Evolutionary conservation across 345 rosid genomes (phyloP), one percentile per base, ranked within the genome.

Genomic region (Bruguiera gymnorhiza): DNA sequence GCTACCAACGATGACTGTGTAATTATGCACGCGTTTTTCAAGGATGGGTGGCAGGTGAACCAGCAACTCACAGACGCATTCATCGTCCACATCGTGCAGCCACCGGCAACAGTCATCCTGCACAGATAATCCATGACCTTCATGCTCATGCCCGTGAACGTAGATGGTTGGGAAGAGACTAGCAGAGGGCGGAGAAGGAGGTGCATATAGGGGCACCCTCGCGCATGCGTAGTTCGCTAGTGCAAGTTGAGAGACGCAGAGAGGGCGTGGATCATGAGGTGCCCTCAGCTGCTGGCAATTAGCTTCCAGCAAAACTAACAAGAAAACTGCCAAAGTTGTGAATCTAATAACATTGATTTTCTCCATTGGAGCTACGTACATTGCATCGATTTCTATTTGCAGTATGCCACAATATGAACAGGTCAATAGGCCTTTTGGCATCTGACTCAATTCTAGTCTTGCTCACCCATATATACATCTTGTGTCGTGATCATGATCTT

Each of bases 41-140:
- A 95, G 87, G 74, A 92, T 86, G 31, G 83, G 21, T 0, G 97
- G 99, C 82, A 95, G 78, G 74, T 39, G 92, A 75, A 85, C 88
- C 70, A 92, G 77, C 76, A 90, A 48, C 54, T 87, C 90, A 31
- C 99, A 95, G 18, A 87, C 92, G 48, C 99, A 95, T 73, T 87
- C 88, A 7, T 60, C 24, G n/a, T 92, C 95, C 63, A 95, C 66
- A 76, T 80, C 77, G 63, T 75, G 80, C 75, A 95, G 74, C 97
- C 97, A 95, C 56, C 78, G 81, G 80, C 98, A 95, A 65, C 99
- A 95, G 15, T 83, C 82, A 27, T 66, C 71, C 63, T 79, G 87
- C 6, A 73, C 75, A 4, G 62, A 81, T 5, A 85, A 51, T 31
- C 68, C 80, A 7, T 73, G 52, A 26, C 39, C 7, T 16, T 34